Evolutionary conservation across 306 rosid genomes (phyloP).

Genomic region (Trifolium subterraneum): DNA sequence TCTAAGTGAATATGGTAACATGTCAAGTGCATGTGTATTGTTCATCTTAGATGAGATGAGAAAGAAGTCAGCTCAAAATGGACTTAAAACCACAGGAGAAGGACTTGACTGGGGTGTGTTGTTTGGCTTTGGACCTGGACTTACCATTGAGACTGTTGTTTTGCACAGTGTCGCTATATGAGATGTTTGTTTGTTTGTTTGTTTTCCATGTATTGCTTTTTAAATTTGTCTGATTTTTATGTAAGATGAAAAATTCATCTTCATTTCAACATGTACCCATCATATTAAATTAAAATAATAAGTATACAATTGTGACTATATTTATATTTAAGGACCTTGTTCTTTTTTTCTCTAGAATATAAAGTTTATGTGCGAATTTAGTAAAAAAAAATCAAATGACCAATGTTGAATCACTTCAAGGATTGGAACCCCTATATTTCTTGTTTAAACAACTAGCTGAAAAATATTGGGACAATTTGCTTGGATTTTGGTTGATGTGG

Average conservation of each 20-base stretch:
- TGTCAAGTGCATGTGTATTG: slow-evolving; percentile 81
- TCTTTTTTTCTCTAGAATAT: too few species aligned
- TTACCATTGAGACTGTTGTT: slow-evolving; percentile 68
- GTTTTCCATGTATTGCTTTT: not conserved
- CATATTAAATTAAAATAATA: not conserved
- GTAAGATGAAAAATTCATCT: not conserved
- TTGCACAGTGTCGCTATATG: slow-evolving; percentile 54
- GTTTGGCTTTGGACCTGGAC: slow-evolving; percentile 80
- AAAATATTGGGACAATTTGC: too few species aligned
- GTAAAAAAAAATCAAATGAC: too few species aligned
- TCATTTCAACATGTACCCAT: not conserved
- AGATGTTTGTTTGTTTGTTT: not conserved
- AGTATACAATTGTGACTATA: not conserved
- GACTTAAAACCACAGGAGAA: slow-evolving; percentile 46
- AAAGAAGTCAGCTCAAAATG: slow-evolving; percentile 48
- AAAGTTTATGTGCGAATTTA: too few species aligned
- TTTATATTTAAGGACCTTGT: not conserved
- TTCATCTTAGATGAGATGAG: slow-evolving; percentile 76
- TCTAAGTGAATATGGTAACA: slow-evolving; percentile 67
- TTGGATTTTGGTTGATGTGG: too few species aligned
- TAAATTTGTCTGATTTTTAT: not conserved
- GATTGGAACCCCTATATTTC: too few species aligned
- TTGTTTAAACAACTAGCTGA: too few species aligned
- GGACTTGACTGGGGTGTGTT: slow-evolving; percentile 76
- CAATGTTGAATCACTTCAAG: too few species aligned